phyloP scores from a whole-genome alignment of 768 basidiomycete species.

The Artomyces pyxidatus region DNA sequence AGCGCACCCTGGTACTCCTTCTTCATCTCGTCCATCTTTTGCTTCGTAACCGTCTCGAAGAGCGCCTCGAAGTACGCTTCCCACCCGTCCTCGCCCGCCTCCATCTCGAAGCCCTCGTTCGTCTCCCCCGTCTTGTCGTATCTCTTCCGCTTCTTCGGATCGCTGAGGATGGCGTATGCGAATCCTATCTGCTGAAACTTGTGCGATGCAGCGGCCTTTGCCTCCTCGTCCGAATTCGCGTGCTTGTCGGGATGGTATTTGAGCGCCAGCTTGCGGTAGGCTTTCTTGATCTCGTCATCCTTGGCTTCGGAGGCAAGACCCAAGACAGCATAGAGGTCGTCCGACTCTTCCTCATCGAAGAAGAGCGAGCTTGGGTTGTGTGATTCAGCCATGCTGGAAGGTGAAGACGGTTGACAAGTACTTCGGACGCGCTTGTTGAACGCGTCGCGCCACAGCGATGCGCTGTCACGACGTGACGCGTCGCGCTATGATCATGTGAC shows the following conservation, averaged over 20 bases:
- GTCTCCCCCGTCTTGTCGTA: slow-evolving; percentile 88
- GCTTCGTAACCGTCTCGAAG: slow-evolving; percentile 80
- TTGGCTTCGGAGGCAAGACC: slow-evolving; percentile 45
- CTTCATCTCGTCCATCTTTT: slow-evolving; percentile 88
- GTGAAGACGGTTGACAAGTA: no score
- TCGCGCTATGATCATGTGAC: no score
- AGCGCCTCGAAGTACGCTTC: slow-evolving; percentile 90
- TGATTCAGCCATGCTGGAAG: slow-evolving; percentile 47
- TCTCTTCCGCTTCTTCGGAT: slow-evolving; percentile 61
- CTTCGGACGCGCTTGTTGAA: no score
- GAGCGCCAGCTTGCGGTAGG: slow-evolving; percentile 81
- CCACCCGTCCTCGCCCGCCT: slow-evolving; percentile 81
- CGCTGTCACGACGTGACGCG: no score
- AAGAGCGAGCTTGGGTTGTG: slow-evolving; percentile 67
- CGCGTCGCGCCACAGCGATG: no score
- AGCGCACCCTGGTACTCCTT: slow-evolving; percentile 81
- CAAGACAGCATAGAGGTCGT: slow-evolving; percentile 76
- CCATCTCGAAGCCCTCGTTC: slow-evolving; percentile 66
- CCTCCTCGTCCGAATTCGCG: slow-evolving; percentile 44
- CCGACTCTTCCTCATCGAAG: slow-evolving; percentile 64
- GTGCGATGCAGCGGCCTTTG: slow-evolving; percentile 57
- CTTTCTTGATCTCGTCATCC: slow-evolving; percentile 64
- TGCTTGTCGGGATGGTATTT: slow-evolving; percentile 90
- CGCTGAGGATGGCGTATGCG: slow-evolving; percentile 83
- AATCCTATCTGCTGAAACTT: slow-evolving; percentile 93